Conservation (phyloP, 2,329 filamentous ascomycete species). For the Sclerotinia minor region DNA sequence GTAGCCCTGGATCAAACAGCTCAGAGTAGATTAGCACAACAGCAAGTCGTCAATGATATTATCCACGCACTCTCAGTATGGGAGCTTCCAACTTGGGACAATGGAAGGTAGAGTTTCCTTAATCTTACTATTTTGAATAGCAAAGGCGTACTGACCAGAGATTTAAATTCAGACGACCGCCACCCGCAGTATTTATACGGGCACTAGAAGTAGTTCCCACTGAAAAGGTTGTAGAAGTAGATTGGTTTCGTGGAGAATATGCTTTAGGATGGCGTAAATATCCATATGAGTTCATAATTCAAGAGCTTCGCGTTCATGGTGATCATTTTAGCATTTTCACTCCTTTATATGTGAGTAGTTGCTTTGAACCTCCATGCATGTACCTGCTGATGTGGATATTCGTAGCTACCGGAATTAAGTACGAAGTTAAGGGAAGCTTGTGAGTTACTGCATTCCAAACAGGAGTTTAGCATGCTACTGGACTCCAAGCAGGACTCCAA, state of each 20-base stretch:
- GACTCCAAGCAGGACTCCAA: background rate
- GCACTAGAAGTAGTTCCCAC: conserved; percentile 6
- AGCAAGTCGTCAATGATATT: conserved; percentile 18
- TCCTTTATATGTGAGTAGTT: conserved; percentile 11
- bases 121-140: background rate
- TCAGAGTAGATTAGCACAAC: conserved; percentile 13
- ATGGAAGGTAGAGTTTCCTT: background rate
- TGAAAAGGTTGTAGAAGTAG: conserved; percentile 21
- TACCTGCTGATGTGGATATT: background rate
- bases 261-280: conserved; percentile 20
- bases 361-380: background rate
- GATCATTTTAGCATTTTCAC: conserved; percentile 23
- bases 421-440: background rate
- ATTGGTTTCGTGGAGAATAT: conserved; percentile 19
- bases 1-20: background rate
- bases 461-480: background rate
- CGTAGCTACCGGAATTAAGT: conserved; percentile 8
- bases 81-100: conserved; percentile 17
- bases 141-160: background rate
- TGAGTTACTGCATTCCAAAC: background rate
- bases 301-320: conserved; percentile 19
- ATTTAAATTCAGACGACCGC: conserved; percentile 5
- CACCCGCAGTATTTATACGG: conserved; percentile 17
- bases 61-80: conserved; percentile 16
- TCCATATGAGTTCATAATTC: conserved; percentile 14